Conservation (phyloP, 106 monocot species). For the Cymbidium sinense region DNA sequence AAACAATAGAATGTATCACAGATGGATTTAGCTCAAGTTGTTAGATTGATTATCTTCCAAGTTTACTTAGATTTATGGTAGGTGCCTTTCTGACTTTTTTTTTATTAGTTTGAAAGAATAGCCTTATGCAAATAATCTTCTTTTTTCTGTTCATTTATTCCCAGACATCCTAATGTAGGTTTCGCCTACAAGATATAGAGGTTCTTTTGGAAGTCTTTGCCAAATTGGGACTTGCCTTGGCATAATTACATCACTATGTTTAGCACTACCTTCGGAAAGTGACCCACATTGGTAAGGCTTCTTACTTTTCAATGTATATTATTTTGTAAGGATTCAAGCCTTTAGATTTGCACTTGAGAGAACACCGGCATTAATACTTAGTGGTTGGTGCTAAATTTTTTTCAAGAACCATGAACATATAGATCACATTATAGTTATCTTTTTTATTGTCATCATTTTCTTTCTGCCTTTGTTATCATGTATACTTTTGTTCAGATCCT, state of each 20-base stretch:
- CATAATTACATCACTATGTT: slow-evolving; percentile 67
- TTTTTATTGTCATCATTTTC: too few relatives aligned
- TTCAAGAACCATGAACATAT: not conserved
- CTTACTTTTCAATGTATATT: not conserved
- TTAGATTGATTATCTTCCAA: not conserved
- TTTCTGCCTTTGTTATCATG: too few relatives aligned
- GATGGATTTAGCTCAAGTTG: not conserved
- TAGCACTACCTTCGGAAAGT: slow-evolving; percentile 71
- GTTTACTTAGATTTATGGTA: not conserved
- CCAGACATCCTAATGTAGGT: slow-evolving; percentile 44
- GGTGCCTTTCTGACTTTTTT: not conserved
- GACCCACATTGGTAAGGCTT: slow-evolving; percentile 84
- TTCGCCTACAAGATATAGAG: slow-evolving; percentile 82
- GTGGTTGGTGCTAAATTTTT: not conserved
- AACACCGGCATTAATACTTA: too few relatives aligned
- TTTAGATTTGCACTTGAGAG: too few relatives aligned
- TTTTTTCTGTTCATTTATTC: slow-evolving; percentile 16
- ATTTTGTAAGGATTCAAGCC: too few relatives aligned
- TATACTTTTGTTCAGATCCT: too few relatives aligned
- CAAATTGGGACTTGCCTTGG: slow-evolving; percentile 90
- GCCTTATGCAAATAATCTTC: not conserved
- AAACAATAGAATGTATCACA: not conserved
- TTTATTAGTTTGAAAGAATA: not conserved
- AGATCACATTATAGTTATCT: not conserved
- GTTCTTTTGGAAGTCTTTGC: slow-evolving; percentile 63